Evolutionary conservation across 2,329 filamentous ascomycete genomes (phyloP).

Genomic region (Penicillium sp.): DNA sequence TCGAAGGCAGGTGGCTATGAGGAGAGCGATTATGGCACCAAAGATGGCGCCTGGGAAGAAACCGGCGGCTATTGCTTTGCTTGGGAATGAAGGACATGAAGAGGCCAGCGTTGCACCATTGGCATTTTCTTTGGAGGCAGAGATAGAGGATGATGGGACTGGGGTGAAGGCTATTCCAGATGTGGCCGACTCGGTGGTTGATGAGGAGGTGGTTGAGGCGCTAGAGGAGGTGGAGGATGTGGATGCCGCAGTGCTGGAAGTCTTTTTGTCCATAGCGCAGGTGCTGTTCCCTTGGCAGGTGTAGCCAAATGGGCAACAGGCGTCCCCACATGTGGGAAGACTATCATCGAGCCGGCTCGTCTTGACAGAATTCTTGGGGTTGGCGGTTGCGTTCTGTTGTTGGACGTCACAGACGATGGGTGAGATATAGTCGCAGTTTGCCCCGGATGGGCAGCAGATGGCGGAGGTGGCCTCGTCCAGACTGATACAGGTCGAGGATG

Average conservation of each 20-base stretch:
- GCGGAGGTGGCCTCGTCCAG: constrained; percentile 43
- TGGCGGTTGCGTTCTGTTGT: constrained; percentile 40
- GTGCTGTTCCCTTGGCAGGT: constrained; percentile 36
- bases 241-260: constrained; percentile 18
- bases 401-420: constrained; percentile 45
- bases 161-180: constrained; percentile 23
- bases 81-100: constrained; percentile 41
- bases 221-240: constrained; percentile 19
- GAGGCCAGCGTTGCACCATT: constrained; percentile 1
- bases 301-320: constrained; percentile 50
- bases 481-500: constrained; percentile 41
- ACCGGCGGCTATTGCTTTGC: constrained; percentile 42
- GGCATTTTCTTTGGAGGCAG: constrained; percentile 15
- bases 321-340: constrained; percentile 42
- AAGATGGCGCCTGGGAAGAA: constrained; percentile 48
- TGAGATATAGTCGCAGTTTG: constrained; percentile 41
- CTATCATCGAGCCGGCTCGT: constrained; percentile 42
- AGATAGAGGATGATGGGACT: constrained; percentile 18
- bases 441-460: constrained; percentile 48
- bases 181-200: constrained; percentile 15
- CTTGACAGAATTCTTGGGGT: constrained; percentile 40
- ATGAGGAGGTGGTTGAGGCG: background rate
- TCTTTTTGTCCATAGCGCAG: constrained; percentile 28
- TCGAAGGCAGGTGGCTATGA: constrained; percentile 45
- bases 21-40: constrained; percentile 53